Evolutionary conservation across 192 early-diverging fungal genomes (phyloP).

Genomic region (Bifiguratus adelaidae): DNA sequence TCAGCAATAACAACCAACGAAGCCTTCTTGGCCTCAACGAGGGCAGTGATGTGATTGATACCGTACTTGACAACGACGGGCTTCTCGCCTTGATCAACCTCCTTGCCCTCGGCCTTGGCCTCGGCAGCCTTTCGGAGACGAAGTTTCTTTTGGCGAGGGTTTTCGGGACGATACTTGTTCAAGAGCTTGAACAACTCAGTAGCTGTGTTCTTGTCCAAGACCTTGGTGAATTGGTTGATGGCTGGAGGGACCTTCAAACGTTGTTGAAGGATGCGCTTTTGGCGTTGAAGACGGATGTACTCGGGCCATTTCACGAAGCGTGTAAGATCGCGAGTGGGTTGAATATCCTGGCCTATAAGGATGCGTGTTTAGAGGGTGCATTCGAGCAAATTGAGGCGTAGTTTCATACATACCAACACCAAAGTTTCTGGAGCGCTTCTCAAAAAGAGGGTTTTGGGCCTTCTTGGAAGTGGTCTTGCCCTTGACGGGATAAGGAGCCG

Average conservation of each 20-base stretch:
- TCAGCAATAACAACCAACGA: slow-evolving; percentile 97
- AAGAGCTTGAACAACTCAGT: slow-evolving; percentile 96
- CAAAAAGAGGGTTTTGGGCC: slow-evolving; percentile 79
- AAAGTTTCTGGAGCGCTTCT: slow-evolving; percentile 90
- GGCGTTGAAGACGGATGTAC: slow-evolving; percentile 98
- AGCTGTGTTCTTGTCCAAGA: slow-evolving; percentile 98
- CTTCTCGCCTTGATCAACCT: slow-evolving; percentile 79
- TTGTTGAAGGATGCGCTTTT: slow-evolving; percentile 93
- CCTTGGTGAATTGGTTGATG: slow-evolving; percentile 99
- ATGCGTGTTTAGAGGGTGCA: no score
- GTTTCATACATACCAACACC: slow-evolving; percentile 77
- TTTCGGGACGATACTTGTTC: slow-evolving; percentile 99
- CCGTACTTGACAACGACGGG: slow-evolving; percentile 97
- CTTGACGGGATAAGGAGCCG: slow-evolving; percentile 73
- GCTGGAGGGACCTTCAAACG: slow-evolving; percentile 99
- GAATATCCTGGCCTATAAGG: slow-evolving; percentile 77
- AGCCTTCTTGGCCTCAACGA: slow-evolving; percentile 99
- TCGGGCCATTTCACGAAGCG: slow-evolving; percentile 99
- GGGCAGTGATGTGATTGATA: slow-evolving; percentile 98
- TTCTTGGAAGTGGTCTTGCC: slow-evolving; percentile 62
- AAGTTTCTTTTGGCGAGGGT: slow-evolving; percentile 89
- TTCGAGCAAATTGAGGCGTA: no score
- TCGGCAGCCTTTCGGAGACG: slow-evolving; percentile 85
- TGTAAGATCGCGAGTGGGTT: slow-evolving; percentile 89
- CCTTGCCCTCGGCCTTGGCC: slow-evolving; percentile 82